Evolutionary conservation across 2,329 filamentous ascomycete species (phyloP).

Genomic region (Aspergillus intermedius): DNA sequence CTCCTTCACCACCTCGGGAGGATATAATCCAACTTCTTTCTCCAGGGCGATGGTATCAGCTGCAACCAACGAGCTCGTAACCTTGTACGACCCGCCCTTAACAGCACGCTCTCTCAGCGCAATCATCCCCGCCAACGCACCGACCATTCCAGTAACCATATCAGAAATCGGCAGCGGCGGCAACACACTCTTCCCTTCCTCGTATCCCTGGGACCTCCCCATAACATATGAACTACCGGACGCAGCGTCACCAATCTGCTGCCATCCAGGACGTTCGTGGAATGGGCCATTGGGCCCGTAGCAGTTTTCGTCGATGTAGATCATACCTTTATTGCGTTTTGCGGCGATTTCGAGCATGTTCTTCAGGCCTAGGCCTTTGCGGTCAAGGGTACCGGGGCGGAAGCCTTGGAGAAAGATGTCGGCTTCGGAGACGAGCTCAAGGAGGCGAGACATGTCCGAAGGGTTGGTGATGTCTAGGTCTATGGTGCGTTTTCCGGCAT

Average conservation of each 20-base stretch:
- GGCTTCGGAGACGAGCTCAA: slow-evolving; percentile 41
- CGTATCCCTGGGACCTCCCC: slow-evolving; percentile 24
- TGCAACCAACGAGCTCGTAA: slow-evolving; percentile 22
- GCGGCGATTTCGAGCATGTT: slow-evolving; percentile 35
- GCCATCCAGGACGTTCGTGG: slow-evolving; percentile 42
- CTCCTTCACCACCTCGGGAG: slow-evolving; percentile 15
- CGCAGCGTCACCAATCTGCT: slow-evolving; percentile 43
- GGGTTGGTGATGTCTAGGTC: slow-evolving; percentile 41
- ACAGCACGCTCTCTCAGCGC: slow-evolving; percentile 2
- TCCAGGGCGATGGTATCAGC: slow-evolving; percentile 26
- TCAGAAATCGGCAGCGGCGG: slow-evolving; percentile 9
- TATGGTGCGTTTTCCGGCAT: slow-evolving; percentile 9
- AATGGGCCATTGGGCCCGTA: slow-evolving; percentile 45
- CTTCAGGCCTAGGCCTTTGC: slow-evolving; percentile 20
- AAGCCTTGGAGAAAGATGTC: slow-evolving; percentile 51
- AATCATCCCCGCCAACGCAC: slow-evolving; percentile 6
- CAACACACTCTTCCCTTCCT: slow-evolving; percentile 6
- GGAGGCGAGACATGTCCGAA: slow-evolving; percentile 32
- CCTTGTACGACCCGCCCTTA: slow-evolving; percentile 14
- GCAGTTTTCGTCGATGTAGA: slow-evolving; percentile 46
- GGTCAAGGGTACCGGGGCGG: slow-evolving; percentile 36
- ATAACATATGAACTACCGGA: slow-evolving; percentile 29
- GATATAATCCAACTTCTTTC: slow-evolving; percentile 27
- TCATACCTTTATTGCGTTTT: slow-evolving; percentile 36
- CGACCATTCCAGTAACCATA: slow-evolving; percentile 8